Percentiles rank a stretch among this genome's conserved stretches.
These are phyloP conservation scores for Cucumis melo DNA, from an alignment of 306 rosid species.

Conservation along the genomic window DNA sequence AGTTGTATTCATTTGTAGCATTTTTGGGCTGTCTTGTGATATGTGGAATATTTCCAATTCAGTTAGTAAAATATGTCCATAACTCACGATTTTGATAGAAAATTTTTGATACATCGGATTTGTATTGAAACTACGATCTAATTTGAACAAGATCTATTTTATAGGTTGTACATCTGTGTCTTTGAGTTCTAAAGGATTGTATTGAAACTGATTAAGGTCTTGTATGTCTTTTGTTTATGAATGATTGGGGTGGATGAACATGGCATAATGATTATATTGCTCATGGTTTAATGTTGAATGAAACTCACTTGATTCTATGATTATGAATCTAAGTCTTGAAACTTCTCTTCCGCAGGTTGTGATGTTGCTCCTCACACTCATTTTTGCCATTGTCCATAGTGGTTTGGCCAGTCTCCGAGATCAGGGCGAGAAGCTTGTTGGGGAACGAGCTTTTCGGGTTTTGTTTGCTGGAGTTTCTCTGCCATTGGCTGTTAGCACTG, in stretches of 20 bases:
- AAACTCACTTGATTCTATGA: constrained; percentile 2
- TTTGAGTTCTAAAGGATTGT: too few relatives aligned
- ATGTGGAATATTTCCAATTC: too few relatives aligned
- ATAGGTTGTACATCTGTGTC: too few relatives aligned
- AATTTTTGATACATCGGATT: too few relatives aligned
- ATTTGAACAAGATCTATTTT: too few relatives aligned
- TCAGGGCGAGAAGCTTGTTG: constrained; percentile 69
- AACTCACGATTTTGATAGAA: too few relatives aligned
- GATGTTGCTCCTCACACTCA: constrained; percentile 47
- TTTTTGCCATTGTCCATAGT: constrained; percentile 74
- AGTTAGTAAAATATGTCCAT: too few relatives aligned
- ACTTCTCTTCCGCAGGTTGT: constrained; percentile 55
- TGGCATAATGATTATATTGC: neutral
- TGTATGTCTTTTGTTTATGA: neutral
- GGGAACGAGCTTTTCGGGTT: constrained; percentile 88
- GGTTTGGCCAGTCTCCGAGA: constrained; percentile 85
- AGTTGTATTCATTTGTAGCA: too few relatives aligned
- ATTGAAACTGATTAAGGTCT: too few relatives aligned
- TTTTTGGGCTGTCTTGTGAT: too few relatives aligned
- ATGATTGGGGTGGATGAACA: neutral
- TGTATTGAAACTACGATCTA: too few relatives aligned
- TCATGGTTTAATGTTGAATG: neutral
- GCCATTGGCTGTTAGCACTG: constrained; percentile 78
- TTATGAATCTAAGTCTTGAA: constrained; percentile 14
- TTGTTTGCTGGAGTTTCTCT: constrained; percentile 81